Evolutionary conservation across 345 rosid genomes (phyloP).

Genomic region (Boechera divaricarpa): DNA sequence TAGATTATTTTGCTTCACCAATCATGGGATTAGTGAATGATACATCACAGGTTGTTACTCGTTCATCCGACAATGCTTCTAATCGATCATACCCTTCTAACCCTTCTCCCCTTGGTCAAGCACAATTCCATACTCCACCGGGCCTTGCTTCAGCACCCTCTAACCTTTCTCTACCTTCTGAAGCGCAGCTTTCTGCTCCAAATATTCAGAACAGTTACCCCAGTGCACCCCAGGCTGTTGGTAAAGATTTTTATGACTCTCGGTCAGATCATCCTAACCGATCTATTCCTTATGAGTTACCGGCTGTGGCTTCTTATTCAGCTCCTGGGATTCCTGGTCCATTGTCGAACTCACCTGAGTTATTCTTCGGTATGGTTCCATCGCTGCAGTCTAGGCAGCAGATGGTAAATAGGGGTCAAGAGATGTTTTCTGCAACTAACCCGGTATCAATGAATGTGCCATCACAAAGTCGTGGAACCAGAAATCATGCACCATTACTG

Average conservation of each 20-base stretch:
- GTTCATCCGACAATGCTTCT: slow-evolving; percentile 20
- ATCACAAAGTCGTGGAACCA: slow-evolving; percentile 28
- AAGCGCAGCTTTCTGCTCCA: slow-evolving; percentile 30
- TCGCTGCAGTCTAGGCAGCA: slow-evolving; percentile 38
- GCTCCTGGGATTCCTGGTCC: slow-evolving; percentile 35
- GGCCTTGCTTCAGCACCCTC: slow-evolving; percentile 34
- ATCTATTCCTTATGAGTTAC: slow-evolving; percentile 18
- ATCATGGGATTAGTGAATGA: slow-evolving; percentile 44
- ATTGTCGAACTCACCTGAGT: neutral
- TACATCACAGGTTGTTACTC: slow-evolving; percentile 42
- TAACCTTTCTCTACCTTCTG: slow-evolving; percentile 17
- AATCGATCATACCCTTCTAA: slow-evolving; percentile 30
- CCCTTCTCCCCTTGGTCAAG: slow-evolving; percentile 41
- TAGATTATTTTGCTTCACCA: slow-evolving; percentile 47
- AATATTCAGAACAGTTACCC: slow-evolving; percentile 35
- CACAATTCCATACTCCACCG: slow-evolving; percentile 34
- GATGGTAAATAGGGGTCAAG: slow-evolving; percentile 37
- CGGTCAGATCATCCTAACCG: slow-evolving; percentile 14
- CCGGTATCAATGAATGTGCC: slow-evolving; percentile 24
- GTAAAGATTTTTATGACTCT: slow-evolving; percentile 27
- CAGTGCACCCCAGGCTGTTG: slow-evolving; percentile 33
- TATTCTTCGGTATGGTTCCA: slow-evolving; percentile 30
- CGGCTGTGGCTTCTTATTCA: slow-evolving; percentile 19
- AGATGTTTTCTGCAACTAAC: slow-evolving; percentile 33
- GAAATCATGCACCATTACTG: slow-evolving; percentile 39